Base-by-base conservation (phyloP, 306 rosid genomes). In the Phaseolus lunatus region DNA sequence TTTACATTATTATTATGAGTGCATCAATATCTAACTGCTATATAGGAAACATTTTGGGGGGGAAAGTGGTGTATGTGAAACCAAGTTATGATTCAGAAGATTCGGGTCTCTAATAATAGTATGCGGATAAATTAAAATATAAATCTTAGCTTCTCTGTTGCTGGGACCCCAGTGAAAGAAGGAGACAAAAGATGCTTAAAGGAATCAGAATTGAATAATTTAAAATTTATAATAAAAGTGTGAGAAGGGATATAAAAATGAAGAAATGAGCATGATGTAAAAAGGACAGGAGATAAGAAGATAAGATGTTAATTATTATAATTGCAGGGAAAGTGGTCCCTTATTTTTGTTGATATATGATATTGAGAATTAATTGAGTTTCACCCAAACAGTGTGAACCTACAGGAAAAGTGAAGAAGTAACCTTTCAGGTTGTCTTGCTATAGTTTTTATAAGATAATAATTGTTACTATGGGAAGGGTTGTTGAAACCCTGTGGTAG, bases 291-390 rank as follows among this genome's bases (percentile, higher is more conserved):
- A 75, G 87, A 84, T 78, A 85, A 83, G 80, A 68, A 74, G 86
- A 81, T 78, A 82, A 85, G 86, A 54, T 69, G 77, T 66, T 69
- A 64, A 77, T 76, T 71, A 65, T 50, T 71, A 65, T 50, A 82
- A 49, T 39, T 63, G 79, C 58, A 53, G 61, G 83, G 78, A 85
- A 58, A 70, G 84, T 85, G 92, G 92, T 85, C 92, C 89, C 78
- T 58, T 11, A 29, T 67, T 49, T 69, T 67, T 16, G 77, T 24
- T 49, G 26, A 44, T 73, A 58, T 53, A 52, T 62, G 35, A 71
- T 77, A 58, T 67, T 61, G 33, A 20, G 48, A 63, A 63, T 66
- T 73, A 35, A 56, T 66, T 72, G 59, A 48, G 65, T 77, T 86
- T 80, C 88, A 83, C 88, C 63, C 0, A 22, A 86, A 80, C 37